Evolutionary conservation across 495 filamentous ascomycete genomes (phyloP).

Genomic region (Cercophora scortea): DNA sequence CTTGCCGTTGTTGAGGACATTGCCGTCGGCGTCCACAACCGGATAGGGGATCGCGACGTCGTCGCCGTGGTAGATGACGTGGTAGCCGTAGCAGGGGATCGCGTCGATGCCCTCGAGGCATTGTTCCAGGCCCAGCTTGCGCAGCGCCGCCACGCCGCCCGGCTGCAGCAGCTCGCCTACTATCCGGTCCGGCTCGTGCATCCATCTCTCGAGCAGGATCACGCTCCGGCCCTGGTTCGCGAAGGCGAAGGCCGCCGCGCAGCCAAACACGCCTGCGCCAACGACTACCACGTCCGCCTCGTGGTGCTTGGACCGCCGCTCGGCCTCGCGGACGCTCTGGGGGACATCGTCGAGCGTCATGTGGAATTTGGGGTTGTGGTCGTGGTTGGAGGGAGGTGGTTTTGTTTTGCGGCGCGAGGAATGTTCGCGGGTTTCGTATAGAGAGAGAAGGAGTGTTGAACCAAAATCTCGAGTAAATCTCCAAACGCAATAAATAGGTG

Average conservation of each 20-base stretch:
- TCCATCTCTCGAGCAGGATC: slow-evolving; percentile 76
- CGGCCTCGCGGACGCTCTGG: slow-evolving; percentile 24
- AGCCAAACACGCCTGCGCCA: slow-evolving; percentile 84
- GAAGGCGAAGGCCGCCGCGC: slow-evolving; percentile 74
- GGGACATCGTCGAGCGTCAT: slow-evolving; percentile 11
- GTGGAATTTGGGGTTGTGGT: not conserved
- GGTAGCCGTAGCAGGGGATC: slow-evolving; percentile 73
- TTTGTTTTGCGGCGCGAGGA: not conserved
- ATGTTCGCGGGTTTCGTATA: not conserved
- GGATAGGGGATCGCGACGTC: slow-evolving; percentile 75
- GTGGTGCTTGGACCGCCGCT: slow-evolving; percentile 35
- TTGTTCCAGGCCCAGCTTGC: slow-evolving; percentile 67
- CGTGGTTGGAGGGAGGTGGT: not conserved
- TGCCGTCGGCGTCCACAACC: slow-evolving; percentile 21
- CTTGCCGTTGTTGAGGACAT: slow-evolving; percentile 6
- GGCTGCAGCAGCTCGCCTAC: slow-evolving; percentile 94
- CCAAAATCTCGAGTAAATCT: no score
- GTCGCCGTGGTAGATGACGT: slow-evolving; percentile 74
- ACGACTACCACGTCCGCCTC: slow-evolving; percentile 77
- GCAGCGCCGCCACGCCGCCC: slow-evolving; percentile 75
- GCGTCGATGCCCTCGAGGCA: slow-evolving; percentile 90
- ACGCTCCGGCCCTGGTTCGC: slow-evolving; percentile 83
- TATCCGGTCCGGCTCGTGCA: slow-evolving; percentile 94
- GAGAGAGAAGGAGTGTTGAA: no score
- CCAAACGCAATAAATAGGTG: no score